These are phyloP conservation scores for Starmerella bombicola DNA, from an alignment of 805 yeast genomes.

Conservation along the genomic window DNA sequence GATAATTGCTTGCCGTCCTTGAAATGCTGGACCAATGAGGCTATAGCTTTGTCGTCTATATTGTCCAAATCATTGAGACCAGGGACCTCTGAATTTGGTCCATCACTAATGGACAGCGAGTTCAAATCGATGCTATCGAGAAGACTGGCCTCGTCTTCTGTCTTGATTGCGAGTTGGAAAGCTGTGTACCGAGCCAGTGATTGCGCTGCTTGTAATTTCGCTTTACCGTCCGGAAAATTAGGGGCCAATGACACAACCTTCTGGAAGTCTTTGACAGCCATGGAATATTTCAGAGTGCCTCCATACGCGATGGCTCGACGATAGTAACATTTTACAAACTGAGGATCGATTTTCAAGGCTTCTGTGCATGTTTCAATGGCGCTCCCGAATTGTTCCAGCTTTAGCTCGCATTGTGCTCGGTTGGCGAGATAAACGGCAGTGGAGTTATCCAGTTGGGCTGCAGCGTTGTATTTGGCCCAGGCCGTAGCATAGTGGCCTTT, in stretches of 20 bases:
- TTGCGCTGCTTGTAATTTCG: slow-evolving; percentile 49
- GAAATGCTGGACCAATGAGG: slow-evolving; percentile 56
- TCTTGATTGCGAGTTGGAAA: slow-evolving; percentile 77
- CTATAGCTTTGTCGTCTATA: slow-evolving; percentile 44
- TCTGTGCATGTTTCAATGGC: slow-evolving; percentile 68
- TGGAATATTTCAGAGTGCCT: slow-evolving; percentile 63
- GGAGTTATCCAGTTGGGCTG: slow-evolving; percentile 47
- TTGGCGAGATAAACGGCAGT: slow-evolving; percentile 68
- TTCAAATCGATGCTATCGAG: slow-evolving; percentile 31
- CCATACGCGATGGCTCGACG: slow-evolving; percentile 73
- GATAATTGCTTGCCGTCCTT: slow-evolving; percentile 62
- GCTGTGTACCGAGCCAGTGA: slow-evolving; percentile 58
- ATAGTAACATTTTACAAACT: slow-evolving; percentile 68
- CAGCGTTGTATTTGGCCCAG: slow-evolving; percentile 52
- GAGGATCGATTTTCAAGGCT: slow-evolving; percentile 55
- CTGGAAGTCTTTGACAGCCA: slow-evolving; percentile 59
- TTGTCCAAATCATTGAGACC: slow-evolving; percentile 28
- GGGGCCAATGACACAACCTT: slow-evolving; percentile 51
- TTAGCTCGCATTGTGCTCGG: slow-evolving; percentile 79
- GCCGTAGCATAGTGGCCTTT: slow-evolving; percentile 52
- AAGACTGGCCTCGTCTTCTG: slow-evolving; percentile 45
- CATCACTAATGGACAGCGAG: slow-evolving; percentile 33
- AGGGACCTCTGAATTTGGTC: slow-evolving; percentile 40
- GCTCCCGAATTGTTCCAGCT: slow-evolving; percentile 72
- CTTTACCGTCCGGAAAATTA: slow-evolving; percentile 52